Percentiles rank a stretch among this genome's conserved stretches.
Conservation (phyloP, 2,329 filamentous ascomycete species). For the Colletotrichum filicis region DNA sequence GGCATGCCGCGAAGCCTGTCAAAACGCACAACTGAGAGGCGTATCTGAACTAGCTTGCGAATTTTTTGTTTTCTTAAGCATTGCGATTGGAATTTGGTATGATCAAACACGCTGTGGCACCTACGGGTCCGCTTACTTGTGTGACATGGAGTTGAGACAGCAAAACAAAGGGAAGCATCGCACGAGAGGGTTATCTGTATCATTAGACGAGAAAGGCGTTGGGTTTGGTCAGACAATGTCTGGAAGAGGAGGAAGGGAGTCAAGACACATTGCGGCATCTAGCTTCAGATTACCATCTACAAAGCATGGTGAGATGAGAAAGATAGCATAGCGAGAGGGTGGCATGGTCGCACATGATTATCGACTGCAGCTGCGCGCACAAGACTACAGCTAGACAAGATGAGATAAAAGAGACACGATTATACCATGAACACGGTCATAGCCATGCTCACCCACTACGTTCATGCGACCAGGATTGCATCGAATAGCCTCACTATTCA, state of each 20-base stretch:
- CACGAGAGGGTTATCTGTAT: not conserved
- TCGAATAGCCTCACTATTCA: not conserved
- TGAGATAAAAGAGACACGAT: not conserved
- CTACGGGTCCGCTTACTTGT: not conserved
- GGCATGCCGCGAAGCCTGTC: slow-evolving; percentile 54
- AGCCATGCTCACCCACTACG: not conserved
- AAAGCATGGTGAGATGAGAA: not conserved
- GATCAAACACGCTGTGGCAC: not conserved
- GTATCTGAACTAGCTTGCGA: not conserved
- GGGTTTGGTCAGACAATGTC: not conserved
- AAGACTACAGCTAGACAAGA: not conserved
- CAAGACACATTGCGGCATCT: not conserved
- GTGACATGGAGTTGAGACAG: not conserved
- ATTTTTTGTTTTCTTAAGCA: not conserved
- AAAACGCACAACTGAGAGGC: not conserved
- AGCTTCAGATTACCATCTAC: not conserved
- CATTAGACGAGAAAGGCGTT: slow-evolving; percentile 1
- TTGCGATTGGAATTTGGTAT: not conserved
- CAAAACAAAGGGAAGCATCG: not conserved
- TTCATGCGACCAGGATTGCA: too few species aligned
- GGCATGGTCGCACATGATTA: not conserved
- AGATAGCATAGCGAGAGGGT: not conserved
- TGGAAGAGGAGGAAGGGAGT: not conserved
- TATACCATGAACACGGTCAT: not conserved
- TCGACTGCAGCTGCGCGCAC: not conserved